Conservation (phyloP, 164 flowering plant genomes). For the Amborella trichopoda region DNA sequence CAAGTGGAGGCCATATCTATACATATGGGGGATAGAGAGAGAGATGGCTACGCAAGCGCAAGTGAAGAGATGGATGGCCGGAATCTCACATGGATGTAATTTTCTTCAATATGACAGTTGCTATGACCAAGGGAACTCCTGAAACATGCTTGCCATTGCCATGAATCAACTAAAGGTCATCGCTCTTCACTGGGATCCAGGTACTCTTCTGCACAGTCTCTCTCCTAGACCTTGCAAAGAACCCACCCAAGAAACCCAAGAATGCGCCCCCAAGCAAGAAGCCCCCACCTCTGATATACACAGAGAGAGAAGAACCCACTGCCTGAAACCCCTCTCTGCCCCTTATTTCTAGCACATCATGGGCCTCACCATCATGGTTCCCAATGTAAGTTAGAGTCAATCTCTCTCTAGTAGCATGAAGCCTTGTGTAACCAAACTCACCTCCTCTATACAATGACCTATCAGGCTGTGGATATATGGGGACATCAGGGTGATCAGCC, state of each 20-base stretch:
- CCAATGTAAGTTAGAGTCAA: conserved; percentile 67
- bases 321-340: conserved; percentile 1
- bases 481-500: conserved; percentile 46
- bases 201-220: conserved; percentile 9
- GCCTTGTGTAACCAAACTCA: conserved; percentile 85
- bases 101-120: background rate
- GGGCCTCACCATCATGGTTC: conserved; percentile 87
- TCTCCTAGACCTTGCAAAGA: conserved; percentile 41
- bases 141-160: too few relatives aligned
- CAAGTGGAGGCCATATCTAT: too few relatives aligned
- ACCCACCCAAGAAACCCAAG: conserved; percentile 59
- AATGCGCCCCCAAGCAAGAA: conserved; percentile 56
- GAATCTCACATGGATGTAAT: too few relatives aligned
- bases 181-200: conserved; percentile 66
- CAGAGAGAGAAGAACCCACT: conserved; percentile 16
- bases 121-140: too few relatives aligned
- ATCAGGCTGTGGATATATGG: conserved; percentile 72
- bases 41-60: too few relatives aligned
- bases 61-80: too few relatives aligned
- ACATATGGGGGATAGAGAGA: too few relatives aligned
- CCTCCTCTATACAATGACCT: conserved; percentile 72
- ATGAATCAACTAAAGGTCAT: too few relatives aligned
- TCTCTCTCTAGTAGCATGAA: conserved; percentile 66
- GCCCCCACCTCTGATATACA: conserved; percentile 48
- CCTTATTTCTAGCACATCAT: conserved; percentile 50